These are phyloP conservation scores for sunflower (Helianthus annuus) DNA, from an alignment of 129 eudicot genomes.

Conservation along the genomic window HanXRQr2.0-SUNRISE NC_035448.2:54482373-54482872, in stretches of 20 bases:
- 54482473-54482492: conserved; percentile 86
- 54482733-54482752: conserved; percentile 34
- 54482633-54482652: conserved; percentile 1
- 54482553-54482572: conserved; percentile 73
- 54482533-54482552: conserved; percentile 86
- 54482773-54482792: conserved; percentile 17
- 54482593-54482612: conserved; percentile 18
- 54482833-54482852: neutral
- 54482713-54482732: neutral
- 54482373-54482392: neutral
- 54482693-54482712: neutral
- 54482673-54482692: neutral
- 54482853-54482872: neutral
- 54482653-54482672: conserved; percentile 4
- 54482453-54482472: conserved; percentile 90
- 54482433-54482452: conserved; percentile 67
- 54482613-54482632: neutral
- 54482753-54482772: conserved; percentile 13
- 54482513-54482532: conserved; percentile 80
- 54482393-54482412: conserved; percentile 49
- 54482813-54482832: neutral
- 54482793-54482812: conserved; percentile 22
- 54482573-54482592: conserved; percentile 37
- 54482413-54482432: conserved; percentile 84
- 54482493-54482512: conserved; percentile 71